A percentile compares a stretch with the other conserved stretches of the same genome.
Conservation (phyloP, 2,329 filamentous ascomycete genomes). For the Fusarium avenaceum region DNA sequence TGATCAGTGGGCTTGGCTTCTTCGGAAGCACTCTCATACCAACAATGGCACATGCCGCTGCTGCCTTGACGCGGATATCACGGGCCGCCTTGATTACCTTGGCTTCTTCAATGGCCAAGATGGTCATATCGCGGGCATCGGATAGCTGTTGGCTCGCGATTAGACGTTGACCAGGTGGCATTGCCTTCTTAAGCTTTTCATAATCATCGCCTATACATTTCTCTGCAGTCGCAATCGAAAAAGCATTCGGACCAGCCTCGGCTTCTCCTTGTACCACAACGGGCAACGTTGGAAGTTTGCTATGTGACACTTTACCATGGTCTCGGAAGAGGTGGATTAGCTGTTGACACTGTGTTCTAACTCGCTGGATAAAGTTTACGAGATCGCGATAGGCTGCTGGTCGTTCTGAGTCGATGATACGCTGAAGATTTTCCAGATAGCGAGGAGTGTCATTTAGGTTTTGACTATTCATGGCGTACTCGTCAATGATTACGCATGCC, state of each 20-base stretch:
- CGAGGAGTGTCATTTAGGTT: conserved; percentile 59
- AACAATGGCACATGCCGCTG: conserved; percentile 88
- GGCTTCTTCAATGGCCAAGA: conserved; percentile 82
- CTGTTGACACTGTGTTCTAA: conserved; percentile 90
- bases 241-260: conserved; percentile 91
- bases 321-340: conserved; percentile 93
- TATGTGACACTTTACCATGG: conserved; percentile 82
- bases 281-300: conserved; percentile 83
- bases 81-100: conserved; percentile 82
- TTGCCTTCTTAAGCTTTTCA: conserved; percentile 87
- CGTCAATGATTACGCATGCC: conserved; percentile 86
- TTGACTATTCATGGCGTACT: conserved; percentile 77
- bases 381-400: conserved; percentile 90
- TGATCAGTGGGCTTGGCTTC: conserved; percentile 93
- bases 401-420: conserved; percentile 84
- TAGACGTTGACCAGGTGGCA: conserved; percentile 88
- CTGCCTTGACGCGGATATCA: conserved; percentile 87
- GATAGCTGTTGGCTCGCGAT: conserved; percentile 83
- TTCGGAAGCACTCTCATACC: conserved; percentile 90
- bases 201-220: conserved; percentile 89
- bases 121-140: conserved; percentile 79
- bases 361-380: conserved; percentile 88
- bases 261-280: conserved; percentile 94
- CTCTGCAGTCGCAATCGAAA: conserved; percentile 88
- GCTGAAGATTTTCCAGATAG: conserved; percentile 75